Percentiles rank a stretch among this genome's conserved stretches.
These are phyloP conservation scores for apple (Malus domestica) DNA, from an alignment of 306 rosid genomes.

Conservation along the genomic window ASM211411v1 NC_041792.1:32139407-32139906, in stretches of 20 bases:
- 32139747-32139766: not conserved
- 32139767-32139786: not conserved
- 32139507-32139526: not conserved
- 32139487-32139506: conserved; percentile 7
- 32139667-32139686: not conserved
- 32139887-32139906: not conserved
- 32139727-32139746: not conserved
- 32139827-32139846: not conserved
- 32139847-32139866: too few relatives aligned
- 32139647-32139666: not conserved
- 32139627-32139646: not conserved
- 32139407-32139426: conserved; percentile 29
- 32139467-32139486: conserved; percentile 17
- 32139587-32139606: conserved; percentile 77
- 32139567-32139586: conserved; percentile 59
- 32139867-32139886: not conserved
- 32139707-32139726: not conserved
- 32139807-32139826: not conserved
- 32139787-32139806: not conserved
- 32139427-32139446: conserved; percentile 43
- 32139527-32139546: conserved; percentile 21
- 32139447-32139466: conserved; percentile 40
- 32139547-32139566: conserved; percentile 61
- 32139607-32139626: conserved; percentile 46
- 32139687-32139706: not conserved